Percentiles rank a stretch among this genome's conserved stretches.
phyloP scores from a whole-genome alignment of 352 stramenopile genomes.

The Phytophthora boehmeriae region DNA sequence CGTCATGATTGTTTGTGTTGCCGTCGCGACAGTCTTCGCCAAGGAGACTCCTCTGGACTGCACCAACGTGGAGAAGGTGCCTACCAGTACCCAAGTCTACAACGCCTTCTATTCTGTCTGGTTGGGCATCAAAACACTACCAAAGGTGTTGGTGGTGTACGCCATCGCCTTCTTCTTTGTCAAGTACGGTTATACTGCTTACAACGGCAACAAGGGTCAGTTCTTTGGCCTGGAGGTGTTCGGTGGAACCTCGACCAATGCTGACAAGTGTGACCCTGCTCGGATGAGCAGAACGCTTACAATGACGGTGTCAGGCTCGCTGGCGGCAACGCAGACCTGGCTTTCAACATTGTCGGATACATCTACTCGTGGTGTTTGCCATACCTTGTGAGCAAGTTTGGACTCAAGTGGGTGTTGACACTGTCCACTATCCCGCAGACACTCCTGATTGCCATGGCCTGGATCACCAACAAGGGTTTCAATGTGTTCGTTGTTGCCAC shows the following conservation, averaged over 20 bases:
- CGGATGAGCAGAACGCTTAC: slow-evolving; percentile 38
- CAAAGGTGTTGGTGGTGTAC: slow-evolving; percentile 36
- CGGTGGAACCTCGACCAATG: slow-evolving; percentile 33
- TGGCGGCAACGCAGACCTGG: slow-evolving; percentile 44
- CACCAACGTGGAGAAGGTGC: slow-evolving; percentile 12
- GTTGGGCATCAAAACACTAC: slow-evolving; percentile 35
- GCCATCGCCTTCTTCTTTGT: slow-evolving; percentile 42
- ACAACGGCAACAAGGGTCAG: slow-evolving; percentile 68
- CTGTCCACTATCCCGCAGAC: slow-evolving; percentile 39
- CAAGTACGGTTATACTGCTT: slow-evolving; percentile 53
- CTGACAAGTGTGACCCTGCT: slow-evolving; percentile 48
- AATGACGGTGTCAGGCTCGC: slow-evolving; percentile 47
- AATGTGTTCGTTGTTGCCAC: slow-evolving; percentile 39
- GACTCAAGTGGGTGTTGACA: slow-evolving; percentile 43
- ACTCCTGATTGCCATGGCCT: slow-evolving; percentile 43
- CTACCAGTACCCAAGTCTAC: slow-evolving; percentile 25
- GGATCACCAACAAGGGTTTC: slow-evolving; percentile 20
- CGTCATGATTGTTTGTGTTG: slow-evolving; percentile 41
- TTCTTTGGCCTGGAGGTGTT: slow-evolving; percentile 66
- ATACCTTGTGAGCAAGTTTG: slow-evolving; percentile 42
- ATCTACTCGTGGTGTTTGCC: slow-evolving; percentile 46
- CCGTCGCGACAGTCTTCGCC: slow-evolving; percentile 28
- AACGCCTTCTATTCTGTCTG: slow-evolving; percentile 41
- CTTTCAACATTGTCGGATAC: slow-evolving; percentile 46
- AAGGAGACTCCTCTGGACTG: slow-evolving; percentile 36